Evolutionary conservation across 2,329 filamentous ascomycete genomes (phyloP), one percentile per base, ranked within the genome.

Genomic region (Lachnellula cervina): DNA sequence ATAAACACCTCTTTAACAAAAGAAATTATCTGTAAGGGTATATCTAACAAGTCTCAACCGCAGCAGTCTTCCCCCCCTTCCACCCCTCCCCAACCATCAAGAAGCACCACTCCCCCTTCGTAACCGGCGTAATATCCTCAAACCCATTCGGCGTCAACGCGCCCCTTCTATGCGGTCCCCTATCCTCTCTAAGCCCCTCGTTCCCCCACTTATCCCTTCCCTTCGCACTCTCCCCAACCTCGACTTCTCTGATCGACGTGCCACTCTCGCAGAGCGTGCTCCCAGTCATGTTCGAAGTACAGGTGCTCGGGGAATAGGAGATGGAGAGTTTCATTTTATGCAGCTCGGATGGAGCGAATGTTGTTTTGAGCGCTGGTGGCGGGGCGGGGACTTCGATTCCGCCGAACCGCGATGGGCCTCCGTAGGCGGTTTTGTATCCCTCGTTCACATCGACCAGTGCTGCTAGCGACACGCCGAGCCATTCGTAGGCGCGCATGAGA

Each of bases 91-190:
- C 77, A 1, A 64, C 63, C 71, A 83, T 81, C 61, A 86, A 68
- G 64, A 82, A 81, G 0, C 81, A 80, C 83, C 83, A 86, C 69
- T 86, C 83, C 5, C 80, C 80, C 42, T 79, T 74, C 8, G 83
- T 86, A 23, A 80, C 77, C 5, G 83, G 83, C 49, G 81, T 84
- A 54, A 86, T 81, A 64, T 86, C 83, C 19, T 83, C 81, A 59
- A 80, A 82, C 7, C 72, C 77, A 59, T 84, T 82, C 1, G 81
- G 82, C 55, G 82, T 85, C 70, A 73, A 68, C 1, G 81, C 78
- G 0, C 79, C 80, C 19, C 76, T 60, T 48, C 56, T 66, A 63
- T 68, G 64, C 1, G 67, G 66, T 1, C 66, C 66, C 17, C 61
- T 52, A 57, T 67, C 65, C 42, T 64, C 61, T 17, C 34, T 52